A percentile compares a stretch with the other conserved stretches of the same genome.
Conservation (phyloP, 345 rosid species). For the Eucalyptus polybractea region DNA sequence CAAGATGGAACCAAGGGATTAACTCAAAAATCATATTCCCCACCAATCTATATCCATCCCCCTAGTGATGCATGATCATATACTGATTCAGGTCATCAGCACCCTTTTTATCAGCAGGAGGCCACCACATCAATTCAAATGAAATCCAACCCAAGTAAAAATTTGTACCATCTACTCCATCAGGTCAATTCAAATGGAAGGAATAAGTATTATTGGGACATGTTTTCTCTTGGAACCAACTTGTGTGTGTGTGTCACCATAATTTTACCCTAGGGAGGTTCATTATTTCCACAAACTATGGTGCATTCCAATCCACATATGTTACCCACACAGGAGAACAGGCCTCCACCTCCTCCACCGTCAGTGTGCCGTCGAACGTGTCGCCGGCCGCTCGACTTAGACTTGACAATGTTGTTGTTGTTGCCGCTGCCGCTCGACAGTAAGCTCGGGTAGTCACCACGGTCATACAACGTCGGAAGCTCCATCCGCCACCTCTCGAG, state of each 20-base stretch:
- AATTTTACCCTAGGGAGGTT: not conserved
- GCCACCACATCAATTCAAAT: not conserved
- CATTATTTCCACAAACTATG: constrained; percentile 39
- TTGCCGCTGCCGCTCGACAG: constrained; percentile 1
- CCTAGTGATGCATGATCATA: not conserved
- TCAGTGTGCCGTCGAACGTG: constrained; percentile 23
- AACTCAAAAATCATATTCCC: not conserved
- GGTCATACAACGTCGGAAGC: constrained; percentile 54
- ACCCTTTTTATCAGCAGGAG: not conserved
- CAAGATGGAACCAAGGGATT: not conserved
- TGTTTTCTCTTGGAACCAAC: not conserved
- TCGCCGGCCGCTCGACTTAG: not conserved
- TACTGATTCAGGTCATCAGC: not conserved
- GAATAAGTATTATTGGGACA: not conserved
- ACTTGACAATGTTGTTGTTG: not conserved
- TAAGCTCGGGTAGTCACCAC: constrained; percentile 14
- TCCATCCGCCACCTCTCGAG: constrained; percentile 78
- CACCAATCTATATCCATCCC: not conserved
- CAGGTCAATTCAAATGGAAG: not conserved
- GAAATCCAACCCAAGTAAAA: not conserved
- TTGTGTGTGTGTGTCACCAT: not conserved
- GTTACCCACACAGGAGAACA: constrained; percentile 61
- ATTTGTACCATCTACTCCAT: not conserved
- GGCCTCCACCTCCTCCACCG: constrained; percentile 13
- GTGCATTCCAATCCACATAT: constrained; percentile 63